Percentiles rank a stretch among this genome's conserved stretches.
These are phyloP conservation scores for Parmelia sp. DNA, from an alignment of 495 filamentous ascomycete genomes.

Conservation along the genomic window DNA sequence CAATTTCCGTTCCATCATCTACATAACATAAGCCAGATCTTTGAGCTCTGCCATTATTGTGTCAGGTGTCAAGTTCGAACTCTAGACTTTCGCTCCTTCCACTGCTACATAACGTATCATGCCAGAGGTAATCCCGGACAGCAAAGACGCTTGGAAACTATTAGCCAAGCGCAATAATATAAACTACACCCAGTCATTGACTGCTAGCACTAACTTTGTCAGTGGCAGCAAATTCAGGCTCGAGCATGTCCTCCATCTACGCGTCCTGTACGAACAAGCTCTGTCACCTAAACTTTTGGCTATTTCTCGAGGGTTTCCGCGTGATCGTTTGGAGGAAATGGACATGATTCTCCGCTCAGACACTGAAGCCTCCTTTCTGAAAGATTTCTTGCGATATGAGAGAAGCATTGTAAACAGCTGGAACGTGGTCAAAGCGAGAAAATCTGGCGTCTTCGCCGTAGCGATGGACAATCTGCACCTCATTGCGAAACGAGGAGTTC, in stretches of 20 bases:
- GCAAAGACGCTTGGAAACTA: not conserved
- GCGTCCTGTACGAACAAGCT: not conserved
- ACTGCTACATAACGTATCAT: not conserved
- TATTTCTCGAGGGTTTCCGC: not conserved
- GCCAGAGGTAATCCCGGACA: not conserved
- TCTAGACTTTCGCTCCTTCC: not conserved
- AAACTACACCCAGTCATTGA: not conserved
- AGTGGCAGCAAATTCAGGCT: not conserved
- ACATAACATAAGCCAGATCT: too few species aligned
- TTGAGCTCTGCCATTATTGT: too few species aligned
- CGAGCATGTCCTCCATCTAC: not conserved
- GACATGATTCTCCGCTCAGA: not conserved
- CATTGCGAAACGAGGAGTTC: not conserved
- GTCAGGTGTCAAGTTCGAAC: not conserved
- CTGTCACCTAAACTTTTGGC: not conserved
- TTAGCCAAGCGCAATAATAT: not conserved
- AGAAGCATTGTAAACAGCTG: not conserved
- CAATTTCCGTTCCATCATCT: too few species aligned
- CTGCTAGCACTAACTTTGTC: not conserved
- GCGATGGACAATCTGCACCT: not conserved
- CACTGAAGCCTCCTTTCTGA: not conserved
- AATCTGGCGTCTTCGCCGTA: not conserved
- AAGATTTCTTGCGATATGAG: not conserved
- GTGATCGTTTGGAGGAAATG: not conserved
- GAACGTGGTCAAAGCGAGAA: not conserved